Conservation (phyloP, 1,284 basidiomycete genomes). For the Ganoderma lucidum region DNA sequence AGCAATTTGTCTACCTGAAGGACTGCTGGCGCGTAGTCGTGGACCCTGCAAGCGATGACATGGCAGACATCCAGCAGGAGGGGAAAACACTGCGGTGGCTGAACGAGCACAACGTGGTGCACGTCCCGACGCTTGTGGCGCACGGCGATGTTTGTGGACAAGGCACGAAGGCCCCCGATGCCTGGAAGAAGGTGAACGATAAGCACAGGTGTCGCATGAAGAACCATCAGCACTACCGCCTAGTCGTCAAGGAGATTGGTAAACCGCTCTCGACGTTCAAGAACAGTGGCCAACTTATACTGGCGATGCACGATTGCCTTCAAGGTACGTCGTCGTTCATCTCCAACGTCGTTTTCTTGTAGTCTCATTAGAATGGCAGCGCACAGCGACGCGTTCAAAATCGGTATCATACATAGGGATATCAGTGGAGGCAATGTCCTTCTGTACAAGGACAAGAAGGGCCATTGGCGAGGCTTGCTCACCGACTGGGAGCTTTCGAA, state of each 20-base stretch:
- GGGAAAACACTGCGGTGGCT: conserved; percentile 23
- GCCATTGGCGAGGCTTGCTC: conserved; percentile 1
- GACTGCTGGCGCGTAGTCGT: conserved; percentile 24
- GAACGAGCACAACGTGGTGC: conserved; percentile 20
- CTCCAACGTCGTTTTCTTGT: too few relatives aligned
- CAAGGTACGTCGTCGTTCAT: neutral
- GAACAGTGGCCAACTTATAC: neutral
- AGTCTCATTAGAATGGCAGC: neutral
- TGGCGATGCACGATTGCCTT: conserved; percentile 1
- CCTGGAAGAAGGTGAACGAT: conserved; percentile 2
- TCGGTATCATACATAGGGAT: conserved; percentile 18
- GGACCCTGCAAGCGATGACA: neutral
- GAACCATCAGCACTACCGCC: conserved; percentile 25
- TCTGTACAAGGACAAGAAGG: neutral
- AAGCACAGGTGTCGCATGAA: conserved; percentile 12
- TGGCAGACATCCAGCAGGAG: conserved; percentile 11
- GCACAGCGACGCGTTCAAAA: conserved; percentile 9
- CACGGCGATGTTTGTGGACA: conserved; percentile 26
- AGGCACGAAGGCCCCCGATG: neutral
- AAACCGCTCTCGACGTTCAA: conserved; percentile 18
- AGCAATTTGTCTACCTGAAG: conserved; percentile 19
- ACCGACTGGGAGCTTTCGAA: conserved; percentile 24
- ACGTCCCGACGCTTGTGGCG: conserved; percentile 28
- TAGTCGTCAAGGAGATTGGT: conserved; percentile 25
- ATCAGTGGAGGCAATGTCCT: conserved; percentile 27